A percentile compares a stretch with the other conserved stretches of the same genome.
Conservation (phyloP, 2,329 filamentous ascomycete genomes). For the Paramyrothecium sp. region DNA sequence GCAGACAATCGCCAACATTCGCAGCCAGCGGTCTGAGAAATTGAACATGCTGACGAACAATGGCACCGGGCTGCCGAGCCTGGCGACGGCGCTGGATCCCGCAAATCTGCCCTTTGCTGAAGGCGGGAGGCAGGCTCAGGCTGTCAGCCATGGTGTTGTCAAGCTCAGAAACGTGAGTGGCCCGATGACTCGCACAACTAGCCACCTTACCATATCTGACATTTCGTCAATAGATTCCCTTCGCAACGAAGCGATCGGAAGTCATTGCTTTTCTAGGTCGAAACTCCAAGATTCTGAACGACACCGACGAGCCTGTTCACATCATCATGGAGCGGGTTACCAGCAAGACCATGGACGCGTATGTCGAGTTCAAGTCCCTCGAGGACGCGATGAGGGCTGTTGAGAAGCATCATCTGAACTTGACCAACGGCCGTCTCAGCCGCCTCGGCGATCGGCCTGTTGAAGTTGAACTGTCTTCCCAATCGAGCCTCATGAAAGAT, state of each 20-base stretch:
- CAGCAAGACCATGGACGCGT: constrained; percentile 61
- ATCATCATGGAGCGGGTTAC: constrained; percentile 65
- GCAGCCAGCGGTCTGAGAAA: constrained; percentile 29
- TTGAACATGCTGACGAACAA: constrained; percentile 35
- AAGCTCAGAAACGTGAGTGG: constrained; percentile 49
- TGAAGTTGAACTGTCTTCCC: constrained; percentile 55
- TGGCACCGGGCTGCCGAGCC: constrained; percentile 28
- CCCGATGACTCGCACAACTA: too few relatives aligned
- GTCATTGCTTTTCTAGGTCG: constrained; percentile 59
- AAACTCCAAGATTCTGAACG: constrained; percentile 53
- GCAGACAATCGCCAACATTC: constrained; percentile 11
- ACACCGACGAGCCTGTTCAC: constrained; percentile 55
- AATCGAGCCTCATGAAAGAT: constrained; percentile 57
- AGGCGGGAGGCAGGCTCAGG: constrained; percentile 25
- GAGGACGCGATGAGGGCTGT: constrained; percentile 54
- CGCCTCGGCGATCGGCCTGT: constrained; percentile 58
- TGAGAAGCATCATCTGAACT: constrained; percentile 41
- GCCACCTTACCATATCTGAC: constrained; percentile 1
- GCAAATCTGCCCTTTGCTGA: constrained; percentile 47
- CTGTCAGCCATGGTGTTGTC: constrained; percentile 40
- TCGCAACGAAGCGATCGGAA: constrained; percentile 50
- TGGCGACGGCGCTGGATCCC: constrained; percentile 32
- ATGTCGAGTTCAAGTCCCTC: constrained; percentile 54
- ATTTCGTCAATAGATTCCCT: constrained; percentile 51
- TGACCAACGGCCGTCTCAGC: constrained; percentile 35